Base-by-base conservation (phyloP, 176 grass and related monocot genomes). In the Carex littledalei region DNA sequence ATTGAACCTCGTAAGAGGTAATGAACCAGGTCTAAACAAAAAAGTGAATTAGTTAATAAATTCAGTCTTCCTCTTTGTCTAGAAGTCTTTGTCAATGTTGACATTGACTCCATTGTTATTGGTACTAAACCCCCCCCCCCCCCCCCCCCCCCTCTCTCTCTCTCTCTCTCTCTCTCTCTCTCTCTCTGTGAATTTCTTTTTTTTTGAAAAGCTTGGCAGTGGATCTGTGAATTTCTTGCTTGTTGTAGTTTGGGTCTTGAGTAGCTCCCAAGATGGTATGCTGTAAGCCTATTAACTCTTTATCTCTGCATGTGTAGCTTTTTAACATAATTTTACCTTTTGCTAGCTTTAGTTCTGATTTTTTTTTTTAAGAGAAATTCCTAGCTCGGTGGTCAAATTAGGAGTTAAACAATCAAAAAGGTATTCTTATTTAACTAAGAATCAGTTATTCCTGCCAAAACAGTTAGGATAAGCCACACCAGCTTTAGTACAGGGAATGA, bases 101-200 rank as follows among this genome's bases (percentile, higher is more conserved):
- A 56, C 87, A 84, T 29, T 84, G 55, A 78, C 83, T 55, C n/a
- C 88, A 68, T 63, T 84, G 52, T 61, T 39, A 57, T 78, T 68
- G 41, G 39, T 79, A 52, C 35, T 43, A 9, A 37, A 4, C 9
- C 47, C 47, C 47, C 6, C 43, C 26, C 41, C 18, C 49, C 60
- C 21, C n/a, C 71, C 18, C 77, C 29, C 13, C n/a, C 31, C 60
- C 26, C 18, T 79, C 26, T 34, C 37, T 39, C 37, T 39, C 37
- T 39, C 37, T 5, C 37, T 39, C 37, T 80, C 55, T 63, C 81
- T 78, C 7, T 24, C 15, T 72, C 77, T 69, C 53, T 85, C 63
- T 79, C 55, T 35, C 80, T 74, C 81, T 88, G 8, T 83, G 37
- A 82, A 66, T 83, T 64, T 67, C 63, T 83, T 35, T n/a, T n/a